Evolutionary conservation across 2,329 filamentous ascomycete species (phyloP), one percentile per base, ranked within the genome.

Genomic region (Periconia digitata): DNA sequence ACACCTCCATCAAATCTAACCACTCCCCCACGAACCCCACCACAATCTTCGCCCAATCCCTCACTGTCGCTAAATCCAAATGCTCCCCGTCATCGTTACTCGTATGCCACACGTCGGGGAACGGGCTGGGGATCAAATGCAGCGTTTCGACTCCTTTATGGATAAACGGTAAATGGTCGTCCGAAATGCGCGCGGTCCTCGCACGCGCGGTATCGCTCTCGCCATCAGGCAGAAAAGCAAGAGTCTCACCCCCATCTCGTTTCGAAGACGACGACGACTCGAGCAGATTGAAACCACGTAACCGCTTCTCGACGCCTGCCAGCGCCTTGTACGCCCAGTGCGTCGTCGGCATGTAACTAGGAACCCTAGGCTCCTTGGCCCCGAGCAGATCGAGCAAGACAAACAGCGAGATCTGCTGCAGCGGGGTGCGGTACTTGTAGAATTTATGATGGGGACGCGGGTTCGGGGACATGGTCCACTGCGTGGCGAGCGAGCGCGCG

Each of bases 81-180:
- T 97, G 88, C 57, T 86, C 85, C 2, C 84, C 92, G 60, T 96
- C 86, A 65, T 99, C 94, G 0, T 85, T 75, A 62, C 91, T 84
- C 1, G 79, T 86, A 73, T 99, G 94, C 94, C 94, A 99, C 1
- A 95, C 87, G 0, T 58, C 44, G 0, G 92, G 92, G 66, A 97
- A 97, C 0, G 86, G 86, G 3, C 77, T 79, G 0, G 92, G 90
- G 48, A 99, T 97, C 21, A 99, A 72, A 72, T 99, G 94, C 49
- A 99, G 71, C 15, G 97, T 80, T 22, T 95, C 86, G 0, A 97
- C 92, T 1, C 94, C 94, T 29, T 90, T 82, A 29, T 76, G 76
- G 79, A 97, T 84, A 62, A 99, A 99, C 0, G 94, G 94, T 5
- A 96, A 71, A 68, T 99, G 94, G 64, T 99, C 94, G 66, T 99